Conservation (phyloP, 331 rosid genomes). For the Acacia pycnantha region DNA sequence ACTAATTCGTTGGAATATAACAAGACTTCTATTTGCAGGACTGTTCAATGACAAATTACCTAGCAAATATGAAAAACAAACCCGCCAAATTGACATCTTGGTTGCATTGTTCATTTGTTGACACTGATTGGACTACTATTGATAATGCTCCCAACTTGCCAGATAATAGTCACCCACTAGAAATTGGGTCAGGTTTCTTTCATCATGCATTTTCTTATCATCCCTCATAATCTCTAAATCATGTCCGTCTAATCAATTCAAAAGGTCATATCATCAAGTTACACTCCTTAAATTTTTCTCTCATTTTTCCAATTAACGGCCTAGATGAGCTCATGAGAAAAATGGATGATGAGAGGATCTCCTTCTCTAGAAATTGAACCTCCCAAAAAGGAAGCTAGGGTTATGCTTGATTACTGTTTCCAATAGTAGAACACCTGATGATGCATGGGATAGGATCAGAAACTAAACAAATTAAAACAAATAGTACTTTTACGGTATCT, state of each 20-base stretch:
- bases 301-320: too few species aligned
- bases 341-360: too few species aligned
- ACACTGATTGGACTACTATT: not conserved
- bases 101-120: not conserved
- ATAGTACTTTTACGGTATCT: not conserved
- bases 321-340: too few species aligned
- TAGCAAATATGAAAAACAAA: not conserved
- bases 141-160: constrained; percentile 5
- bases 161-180: not conserved
- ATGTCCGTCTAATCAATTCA: too few species aligned
- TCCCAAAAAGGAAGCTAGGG: not conserved
- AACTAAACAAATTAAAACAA: not conserved
- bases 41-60: not conserved
- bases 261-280: too few species aligned
- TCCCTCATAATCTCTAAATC: too few species aligned
- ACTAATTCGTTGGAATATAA: not conserved
- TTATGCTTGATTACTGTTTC: not conserved
- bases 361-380: not conserved
- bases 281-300: too few species aligned
- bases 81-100: not conserved
- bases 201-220: too few species aligned
- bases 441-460: constrained; percentile 8
- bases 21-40: not conserved
- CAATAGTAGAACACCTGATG: constrained; percentile 26
- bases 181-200: too few species aligned